phyloP scores from a whole-genome alignment of 1,139 yeast genomes.

The Zygosaccharomyces sapae region DNA sequence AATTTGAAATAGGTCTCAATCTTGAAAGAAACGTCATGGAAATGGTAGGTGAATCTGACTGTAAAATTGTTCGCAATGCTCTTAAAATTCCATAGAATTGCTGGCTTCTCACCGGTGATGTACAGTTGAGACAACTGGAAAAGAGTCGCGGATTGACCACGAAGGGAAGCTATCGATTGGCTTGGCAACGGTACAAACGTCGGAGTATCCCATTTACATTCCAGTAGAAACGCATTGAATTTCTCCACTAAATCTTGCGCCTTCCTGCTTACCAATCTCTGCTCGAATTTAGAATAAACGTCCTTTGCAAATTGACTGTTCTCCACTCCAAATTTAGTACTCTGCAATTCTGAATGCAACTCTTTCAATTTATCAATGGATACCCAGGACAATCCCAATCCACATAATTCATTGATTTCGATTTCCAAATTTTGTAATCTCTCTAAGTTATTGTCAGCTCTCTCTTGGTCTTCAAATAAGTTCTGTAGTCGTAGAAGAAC shows the following conservation, averaged over 20 bases:
- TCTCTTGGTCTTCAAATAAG: slow-evolving; percentile 15
- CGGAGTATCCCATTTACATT: slow-evolving; percentile 32
- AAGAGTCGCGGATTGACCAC: slow-evolving; percentile 29
- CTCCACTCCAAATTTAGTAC: neutral
- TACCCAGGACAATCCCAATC: slow-evolving; percentile 16
- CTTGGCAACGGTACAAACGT: slow-evolving; percentile 19
- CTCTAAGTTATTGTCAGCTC: slow-evolving; percentile 18
- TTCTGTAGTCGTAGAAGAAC: slow-evolving; percentile 27
- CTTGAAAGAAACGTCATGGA: slow-evolving; percentile 42
- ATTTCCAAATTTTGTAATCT: slow-evolving; percentile 22
- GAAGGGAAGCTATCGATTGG: slow-evolving; percentile 16
- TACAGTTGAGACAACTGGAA: slow-evolving; percentile 41
- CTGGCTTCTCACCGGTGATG: slow-evolving; percentile 37
- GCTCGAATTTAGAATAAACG: slow-evolving; percentile 9
- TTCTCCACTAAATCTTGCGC: slow-evolving; percentile 7
- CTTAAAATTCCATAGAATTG: slow-evolving; percentile 56
- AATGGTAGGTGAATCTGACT: slow-evolving; percentile 69
- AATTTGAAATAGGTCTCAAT: slow-evolving; percentile 53
- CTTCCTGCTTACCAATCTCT: slow-evolving; percentile 7
- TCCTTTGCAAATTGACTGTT: neutral
- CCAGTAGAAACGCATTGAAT: slow-evolving; percentile 18
- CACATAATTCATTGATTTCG: slow-evolving; percentile 23
- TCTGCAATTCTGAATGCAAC: neutral
- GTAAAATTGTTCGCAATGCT: slow-evolving; percentile 54
- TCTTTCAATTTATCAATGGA: slow-evolving; percentile 3